Conservation (phyloP, 805 yeast genomes). For the Candida yuanshanica region DNA sequence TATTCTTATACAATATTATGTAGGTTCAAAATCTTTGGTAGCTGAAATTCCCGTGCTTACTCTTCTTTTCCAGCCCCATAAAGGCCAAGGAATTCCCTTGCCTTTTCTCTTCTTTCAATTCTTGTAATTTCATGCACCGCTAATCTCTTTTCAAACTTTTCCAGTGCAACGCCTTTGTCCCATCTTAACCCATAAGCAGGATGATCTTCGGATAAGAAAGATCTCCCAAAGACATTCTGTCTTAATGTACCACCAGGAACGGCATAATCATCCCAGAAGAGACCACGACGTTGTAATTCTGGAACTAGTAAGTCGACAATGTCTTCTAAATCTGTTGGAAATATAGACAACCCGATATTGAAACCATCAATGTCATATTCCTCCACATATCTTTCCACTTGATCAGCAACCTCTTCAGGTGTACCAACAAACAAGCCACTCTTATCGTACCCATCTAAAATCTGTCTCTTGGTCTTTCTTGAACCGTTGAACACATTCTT, state of each 20-base stretch:
- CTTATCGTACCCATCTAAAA: conserved; percentile 17
- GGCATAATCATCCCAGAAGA: conserved; percentile 33
- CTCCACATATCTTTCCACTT: conserved; percentile 33
- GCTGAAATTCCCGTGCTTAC: too few species aligned
- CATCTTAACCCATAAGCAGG: conserved; percentile 10
- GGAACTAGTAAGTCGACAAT: conserved; percentile 32
- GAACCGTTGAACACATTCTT: conserved; percentile 21
- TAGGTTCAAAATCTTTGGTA: too few species aligned
- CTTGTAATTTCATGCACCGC: not conserved
- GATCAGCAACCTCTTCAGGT: conserved; percentile 32
- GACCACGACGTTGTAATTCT: conserved; percentile 28
- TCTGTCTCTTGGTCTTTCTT: conserved; percentile 15
- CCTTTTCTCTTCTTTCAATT: not conserved
- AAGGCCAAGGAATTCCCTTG: too few species aligned
- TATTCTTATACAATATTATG: too few species aligned
- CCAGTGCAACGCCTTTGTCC: conserved; percentile 15
- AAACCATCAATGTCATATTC: conserved; percentile 38
- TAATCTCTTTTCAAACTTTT: conserved; percentile 19
- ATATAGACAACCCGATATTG: conserved; percentile 31
- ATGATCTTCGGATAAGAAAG: conserved; percentile 6
- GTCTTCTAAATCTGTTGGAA: conserved; percentile 33
- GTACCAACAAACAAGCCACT: conserved; percentile 32
- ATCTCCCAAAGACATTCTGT: conserved; percentile 7
- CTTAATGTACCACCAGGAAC: conserved; percentile 19
- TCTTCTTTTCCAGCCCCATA: too few species aligned